Conservation (phyloP, 352 stramenopile genomes). For the Bremia lactucae region DNA sequence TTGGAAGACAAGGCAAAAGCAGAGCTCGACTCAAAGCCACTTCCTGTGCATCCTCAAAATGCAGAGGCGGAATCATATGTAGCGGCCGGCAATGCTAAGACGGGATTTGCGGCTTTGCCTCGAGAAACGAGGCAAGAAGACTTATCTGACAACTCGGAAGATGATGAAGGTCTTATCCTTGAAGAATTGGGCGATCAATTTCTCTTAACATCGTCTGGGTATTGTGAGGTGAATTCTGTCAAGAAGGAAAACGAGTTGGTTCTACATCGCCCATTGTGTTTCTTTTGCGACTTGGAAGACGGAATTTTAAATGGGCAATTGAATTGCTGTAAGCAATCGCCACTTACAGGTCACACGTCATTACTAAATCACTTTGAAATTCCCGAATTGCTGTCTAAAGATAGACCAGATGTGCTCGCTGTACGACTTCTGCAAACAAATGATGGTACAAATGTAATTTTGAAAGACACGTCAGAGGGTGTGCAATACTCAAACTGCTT, state of each 20-base stretch:
- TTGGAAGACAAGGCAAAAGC: conserved; percentile 53
- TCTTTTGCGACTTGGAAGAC: conserved; percentile 53
- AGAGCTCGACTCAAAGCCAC: conserved; percentile 37
- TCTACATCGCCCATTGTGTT: conserved; percentile 17
- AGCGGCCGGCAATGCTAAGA: conserved; percentile 3
- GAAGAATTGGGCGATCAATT: conserved; percentile 51
- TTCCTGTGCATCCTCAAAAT: conserved; percentile 36
- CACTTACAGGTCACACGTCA: conserved; percentile 27
- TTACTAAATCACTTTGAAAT: conserved; percentile 42
- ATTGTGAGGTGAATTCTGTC: background rate
- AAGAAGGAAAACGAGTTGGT: background rate
- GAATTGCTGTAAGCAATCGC: conserved; percentile 38
- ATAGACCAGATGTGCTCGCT: conserved; percentile 15
- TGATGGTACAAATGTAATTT: conserved; percentile 16
- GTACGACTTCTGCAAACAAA: conserved; percentile 13
- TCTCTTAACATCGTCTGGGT: conserved; percentile 5
- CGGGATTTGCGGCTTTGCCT: conserved; percentile 3
- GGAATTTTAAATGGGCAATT: conserved; percentile 53
- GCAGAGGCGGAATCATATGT: conserved; percentile 20
- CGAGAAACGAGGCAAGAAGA: conserved; percentile 19
- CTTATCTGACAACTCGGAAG: conserved; percentile 26
- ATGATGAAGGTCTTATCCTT: conserved; percentile 35
- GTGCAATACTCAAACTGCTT: conserved; percentile 22
- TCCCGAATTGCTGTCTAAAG: conserved; percentile 28
- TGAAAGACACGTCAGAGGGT: conserved; percentile 27